Evolutionary conservation across 768 basidiomycete genomes (phyloP), one percentile per base, ranked within the genome.

Genomic region (Trametopsis cervina): DNA sequence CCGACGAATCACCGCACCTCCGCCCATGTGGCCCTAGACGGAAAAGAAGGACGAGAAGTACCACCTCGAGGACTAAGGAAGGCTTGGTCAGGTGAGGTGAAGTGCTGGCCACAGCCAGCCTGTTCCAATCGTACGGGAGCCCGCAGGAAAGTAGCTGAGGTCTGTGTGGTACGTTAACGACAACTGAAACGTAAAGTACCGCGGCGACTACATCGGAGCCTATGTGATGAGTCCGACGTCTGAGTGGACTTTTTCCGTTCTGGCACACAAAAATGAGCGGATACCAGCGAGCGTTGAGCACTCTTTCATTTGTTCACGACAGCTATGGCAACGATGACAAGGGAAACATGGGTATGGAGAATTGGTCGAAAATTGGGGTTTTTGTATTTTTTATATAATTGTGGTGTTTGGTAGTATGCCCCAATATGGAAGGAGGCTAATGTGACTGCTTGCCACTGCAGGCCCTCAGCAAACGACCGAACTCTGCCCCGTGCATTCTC

Each of bases 401-500:
- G n/a, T n/a, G n/a, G n/a, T n/a, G n/a, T n/a, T n/a, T n/a, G n/a
- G 29, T 7, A 15, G 29, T 33, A 33, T 33, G 15, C 15, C 29
- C 29, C 7, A 33, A 33, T 33, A 7, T 33, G 29, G 29, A 33
- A 7, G 15, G 29, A 18, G 21, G 49, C 44, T 42, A 46, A 39
- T 51, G 38, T 40, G 25, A 41, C 37, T 51, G 42, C 36, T 39
- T 42, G 46, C 51, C 51, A 47, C 46, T 42, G 46, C 51, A 47
- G 40, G 26, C 49, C 42, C 26, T 42, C 24, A 22, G n/a, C 49
- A 50, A 44, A 51, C 44, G 45, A 23, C 51, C 51, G 51, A 52
- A 53, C 50, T 48, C 47, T 49, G 51, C 51, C 51, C 47, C 51
- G 51, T 49, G 47, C 47, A 48, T 39, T 49, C 47, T 53, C 51